Conservation (phyloP, 2,329 filamentous ascomycete species). For the Tympanopsis confertula region DNA sequence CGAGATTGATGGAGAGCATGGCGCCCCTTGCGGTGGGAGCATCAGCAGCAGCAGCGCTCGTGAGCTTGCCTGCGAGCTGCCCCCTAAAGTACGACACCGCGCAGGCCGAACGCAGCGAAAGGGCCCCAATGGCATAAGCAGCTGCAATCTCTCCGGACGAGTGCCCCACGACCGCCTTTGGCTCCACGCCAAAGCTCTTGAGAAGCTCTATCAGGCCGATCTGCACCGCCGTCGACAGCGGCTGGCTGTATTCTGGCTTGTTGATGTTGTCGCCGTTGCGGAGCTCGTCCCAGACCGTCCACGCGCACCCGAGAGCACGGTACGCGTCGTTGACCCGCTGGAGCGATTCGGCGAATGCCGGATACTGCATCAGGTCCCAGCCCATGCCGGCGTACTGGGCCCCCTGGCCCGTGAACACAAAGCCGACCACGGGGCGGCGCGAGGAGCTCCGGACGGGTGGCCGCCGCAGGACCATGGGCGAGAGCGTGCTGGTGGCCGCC, state of each 20-base stretch:
- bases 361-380: slow-evolving; percentile 17
- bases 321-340: slow-evolving; percentile 7
- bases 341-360: slow-evolving; percentile 8
- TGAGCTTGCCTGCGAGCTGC: slow-evolving; percentile 5
- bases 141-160: slow-evolving; percentile 36
- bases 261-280: slow-evolving; percentile 13
- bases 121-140: slow-evolving; percentile 26
- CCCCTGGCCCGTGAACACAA: slow-evolving; percentile 28
- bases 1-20: slow-evolving; percentile 40
- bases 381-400: slow-evolving; percentile 26
- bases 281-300: slow-evolving; percentile 9
- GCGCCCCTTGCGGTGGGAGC: no score
- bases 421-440: slow-evolving; percentile 20
- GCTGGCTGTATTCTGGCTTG: slow-evolving; percentile 25
- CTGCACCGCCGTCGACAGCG: slow-evolving; percentile 31
- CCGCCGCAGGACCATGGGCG: no score
- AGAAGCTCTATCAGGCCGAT: slow-evolving; percentile 31
- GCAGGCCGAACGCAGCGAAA: slow-evolving; percentile 18
- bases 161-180: slow-evolving; percentile 28
- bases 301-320: slow-evolving; percentile 9
- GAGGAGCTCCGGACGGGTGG: slow-evolving; percentile 9
- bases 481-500: slow-evolving; percentile 5
- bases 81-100: slow-evolving; percentile 13
- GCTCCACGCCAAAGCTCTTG: slow-evolving; percentile 26
- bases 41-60: no score